A percentile compares a stretch with the other conserved stretches of the same genome.
Conservation (phyloP, 768 basidiomycete genomes). For the Phylloporus arenicola region DNA sequence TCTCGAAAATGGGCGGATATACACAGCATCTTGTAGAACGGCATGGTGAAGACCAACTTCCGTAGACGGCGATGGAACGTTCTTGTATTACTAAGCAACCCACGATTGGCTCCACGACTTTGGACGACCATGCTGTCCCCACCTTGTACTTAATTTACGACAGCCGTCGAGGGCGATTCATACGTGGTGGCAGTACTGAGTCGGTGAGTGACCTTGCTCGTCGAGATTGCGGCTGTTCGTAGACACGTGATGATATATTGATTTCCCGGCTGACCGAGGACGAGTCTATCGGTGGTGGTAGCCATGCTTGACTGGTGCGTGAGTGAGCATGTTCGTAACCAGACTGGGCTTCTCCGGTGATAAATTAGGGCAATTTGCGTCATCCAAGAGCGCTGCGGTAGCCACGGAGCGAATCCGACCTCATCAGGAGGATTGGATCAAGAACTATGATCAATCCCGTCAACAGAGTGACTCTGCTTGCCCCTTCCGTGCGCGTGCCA, state of each 20-base stretch:
- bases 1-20: conserved; percentile 70
- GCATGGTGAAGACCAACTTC: conserved; percentile 44
- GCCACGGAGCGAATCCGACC: conserved; percentile 17
- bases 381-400: conserved; percentile 12
- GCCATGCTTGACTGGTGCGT: background rate
- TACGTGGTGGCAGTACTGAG: background rate
- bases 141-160: conserved; percentile 24
- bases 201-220: background rate
- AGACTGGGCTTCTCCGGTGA: conserved; percentile 17
- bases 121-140: too few species aligned
- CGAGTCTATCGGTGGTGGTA: background rate
- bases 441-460: conserved; percentile 9
- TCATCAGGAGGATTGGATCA: conserved; percentile 18
- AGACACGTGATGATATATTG: too few species aligned
- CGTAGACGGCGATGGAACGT: too few species aligned
- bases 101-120: background rate
- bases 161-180: background rate
- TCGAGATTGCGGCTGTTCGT: too few species aligned
- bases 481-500: conserved; percentile 16
- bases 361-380: conserved; percentile 19
- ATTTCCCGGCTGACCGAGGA: too few species aligned
- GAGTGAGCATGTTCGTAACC: conserved; percentile 18
- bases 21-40: conserved; percentile 83
- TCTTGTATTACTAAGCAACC: conserved; percentile 16
- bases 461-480: too few species aligned